Conservation (phyloP, 306 rosid genomes). For the Prinsepia uniflora region DNA sequence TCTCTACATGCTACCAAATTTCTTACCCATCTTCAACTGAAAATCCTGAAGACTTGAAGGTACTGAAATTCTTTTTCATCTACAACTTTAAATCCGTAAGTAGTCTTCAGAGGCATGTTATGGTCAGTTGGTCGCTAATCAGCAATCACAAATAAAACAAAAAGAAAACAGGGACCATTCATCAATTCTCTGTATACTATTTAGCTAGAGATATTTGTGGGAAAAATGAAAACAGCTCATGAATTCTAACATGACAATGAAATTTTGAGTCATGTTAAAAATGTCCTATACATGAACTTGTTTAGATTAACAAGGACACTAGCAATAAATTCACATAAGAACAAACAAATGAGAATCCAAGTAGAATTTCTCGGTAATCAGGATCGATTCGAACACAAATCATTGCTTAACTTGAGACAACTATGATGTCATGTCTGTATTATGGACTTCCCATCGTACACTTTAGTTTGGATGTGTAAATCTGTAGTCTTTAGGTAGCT, state of each 20-base stretch:
- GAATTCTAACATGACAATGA: no score
- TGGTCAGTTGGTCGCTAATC: not conserved
- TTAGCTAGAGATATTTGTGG: not conserved
- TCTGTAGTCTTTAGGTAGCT: no score
- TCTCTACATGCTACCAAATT: no score
- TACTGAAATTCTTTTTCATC: no score
- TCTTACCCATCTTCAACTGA: no score
- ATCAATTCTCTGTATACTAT: not conserved
- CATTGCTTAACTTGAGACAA: slow-evolving; percentile 23
- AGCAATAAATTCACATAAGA: no score
- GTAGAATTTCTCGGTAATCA: slow-evolving; percentile 10
- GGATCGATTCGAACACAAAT: slow-evolving; percentile 20
- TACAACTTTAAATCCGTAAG: no score
- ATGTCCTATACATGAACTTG: no score
- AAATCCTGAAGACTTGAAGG: no score
- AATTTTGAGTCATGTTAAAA: no score
- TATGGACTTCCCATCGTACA: slow-evolving; percentile 1
- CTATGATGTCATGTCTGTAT: slow-evolving; percentile 10
- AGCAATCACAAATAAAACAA: slow-evolving; percentile 20
- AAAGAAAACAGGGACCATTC: slow-evolving; percentile 22
- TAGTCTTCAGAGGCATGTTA: not conserved
- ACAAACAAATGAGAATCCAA: no score
- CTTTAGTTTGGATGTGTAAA: not conserved
- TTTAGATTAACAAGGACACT: no score
- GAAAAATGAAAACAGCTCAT: not conserved